These are phyloP conservation scores for Kokia cookei DNA, from an alignment of 441 rosid species.

Conservation along the genomic window DNA sequence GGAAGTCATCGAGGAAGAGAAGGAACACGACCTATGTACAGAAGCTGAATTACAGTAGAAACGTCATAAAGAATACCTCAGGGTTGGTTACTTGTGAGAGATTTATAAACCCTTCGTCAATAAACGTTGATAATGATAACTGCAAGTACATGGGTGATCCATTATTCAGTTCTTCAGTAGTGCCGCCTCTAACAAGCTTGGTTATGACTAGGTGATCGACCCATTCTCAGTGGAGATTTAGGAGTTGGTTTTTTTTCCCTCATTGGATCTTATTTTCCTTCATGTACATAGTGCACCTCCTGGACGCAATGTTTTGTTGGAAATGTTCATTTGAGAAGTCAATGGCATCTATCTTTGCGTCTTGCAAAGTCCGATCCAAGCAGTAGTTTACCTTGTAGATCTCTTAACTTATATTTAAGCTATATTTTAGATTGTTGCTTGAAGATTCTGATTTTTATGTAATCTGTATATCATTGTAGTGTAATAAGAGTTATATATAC, in stretches of 20 bases:
- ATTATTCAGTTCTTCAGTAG: constrained; percentile 38
- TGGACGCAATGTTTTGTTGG: constrained; percentile 19
- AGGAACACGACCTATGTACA: constrained; percentile 24
- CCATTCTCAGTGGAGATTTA: neutral
- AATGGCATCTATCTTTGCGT: constrained; percentile 21
- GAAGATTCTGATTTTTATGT: constrained; percentile 5
- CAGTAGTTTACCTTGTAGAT: neutral
- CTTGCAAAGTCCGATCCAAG: constrained; percentile 17
- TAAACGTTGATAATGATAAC: constrained; percentile 56
- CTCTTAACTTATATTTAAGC: constrained; percentile 14
- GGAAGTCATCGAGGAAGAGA: constrained; percentile 61
- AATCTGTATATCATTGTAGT: constrained; percentile 17
- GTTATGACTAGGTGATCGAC: constrained; percentile 56
- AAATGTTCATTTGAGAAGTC: constrained; percentile 5
- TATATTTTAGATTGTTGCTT: neutral
- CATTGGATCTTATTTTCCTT: neutral
- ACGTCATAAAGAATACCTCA: constrained; percentile 7
- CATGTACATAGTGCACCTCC: constrained; percentile 19
- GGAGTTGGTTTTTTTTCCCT: neutral
- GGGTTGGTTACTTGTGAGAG: constrained; percentile 13
- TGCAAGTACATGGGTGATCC: constrained; percentile 57
- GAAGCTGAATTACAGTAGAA: constrained; percentile 16
- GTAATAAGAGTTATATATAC: neutral
- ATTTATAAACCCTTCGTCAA: constrained; percentile 21
- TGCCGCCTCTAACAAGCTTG: constrained; percentile 43